Conservation (phyloP, 345 rosid genomes). For the Heritiera littoralis region DNA sequence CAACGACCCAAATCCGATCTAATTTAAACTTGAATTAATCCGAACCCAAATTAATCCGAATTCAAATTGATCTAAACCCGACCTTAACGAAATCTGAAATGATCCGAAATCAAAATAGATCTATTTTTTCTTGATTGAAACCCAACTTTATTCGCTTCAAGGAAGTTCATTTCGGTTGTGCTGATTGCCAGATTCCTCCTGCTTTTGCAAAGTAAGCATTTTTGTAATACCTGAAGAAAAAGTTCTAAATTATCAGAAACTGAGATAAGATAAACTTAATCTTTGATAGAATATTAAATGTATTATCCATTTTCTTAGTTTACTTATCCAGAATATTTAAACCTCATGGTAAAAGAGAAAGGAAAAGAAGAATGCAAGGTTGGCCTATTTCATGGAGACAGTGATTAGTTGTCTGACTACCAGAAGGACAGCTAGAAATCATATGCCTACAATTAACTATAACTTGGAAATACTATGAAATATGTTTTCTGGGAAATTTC, state of each 20-base stretch:
- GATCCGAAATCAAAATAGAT: too few species aligned
- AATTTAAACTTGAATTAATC: too few species aligned
- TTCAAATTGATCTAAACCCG: too few species aligned
- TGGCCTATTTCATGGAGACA: not conserved
- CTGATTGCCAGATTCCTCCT: slow-evolving; percentile 62
- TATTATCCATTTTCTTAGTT: not conserved
- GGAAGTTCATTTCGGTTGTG: slow-evolving; percentile 78
- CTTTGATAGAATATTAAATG: not conserved
- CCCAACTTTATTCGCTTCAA: slow-evolving; percentile 85
- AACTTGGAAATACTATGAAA: not conserved
- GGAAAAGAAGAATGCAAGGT: not conserved
- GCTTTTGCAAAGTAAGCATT: slow-evolving; percentile 92
- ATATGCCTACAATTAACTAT: not conserved
- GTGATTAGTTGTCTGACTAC: not conserved
- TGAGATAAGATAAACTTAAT: not conserved
- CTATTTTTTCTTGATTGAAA: slow-evolving; percentile 6
- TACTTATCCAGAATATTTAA: not conserved
- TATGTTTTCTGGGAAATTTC: slow-evolving; percentile 7
- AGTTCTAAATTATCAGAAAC: not conserved
- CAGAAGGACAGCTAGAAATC: not conserved
- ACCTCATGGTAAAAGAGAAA: not conserved
- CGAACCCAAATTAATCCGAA: too few species aligned
- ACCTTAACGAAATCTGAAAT: too few species aligned
- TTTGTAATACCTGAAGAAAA: slow-evolving; percentile 58
- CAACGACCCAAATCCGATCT: too few species aligned